Evolutionary conservation across 352 stramenopile genomes (phyloP).

Genomic region (Globisporangium nunn): DNA sequence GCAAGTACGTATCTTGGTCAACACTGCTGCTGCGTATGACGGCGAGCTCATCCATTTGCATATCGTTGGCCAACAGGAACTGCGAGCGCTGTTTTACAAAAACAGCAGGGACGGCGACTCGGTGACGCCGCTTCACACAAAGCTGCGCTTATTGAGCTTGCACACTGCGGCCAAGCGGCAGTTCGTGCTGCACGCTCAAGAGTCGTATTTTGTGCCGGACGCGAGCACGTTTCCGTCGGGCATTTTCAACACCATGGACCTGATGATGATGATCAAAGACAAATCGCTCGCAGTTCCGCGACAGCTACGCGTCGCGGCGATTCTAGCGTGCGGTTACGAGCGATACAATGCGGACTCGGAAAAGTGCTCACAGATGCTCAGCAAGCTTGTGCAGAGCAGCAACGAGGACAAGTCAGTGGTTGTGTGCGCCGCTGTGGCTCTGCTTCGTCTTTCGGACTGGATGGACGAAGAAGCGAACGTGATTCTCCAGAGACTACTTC

Average conservation of each 20-base stretch:
- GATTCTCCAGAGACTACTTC: conserved; percentile 66
- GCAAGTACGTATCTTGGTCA: conserved; percentile 22
- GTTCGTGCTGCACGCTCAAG: conserved; percentile 54
- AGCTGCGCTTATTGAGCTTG: conserved; percentile 61
- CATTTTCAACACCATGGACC: conserved; percentile 77
- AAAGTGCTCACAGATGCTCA: conserved; percentile 57
- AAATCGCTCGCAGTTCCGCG: conserved; percentile 47
- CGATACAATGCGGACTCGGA: conserved; percentile 53
- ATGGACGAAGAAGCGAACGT: conserved; percentile 84
- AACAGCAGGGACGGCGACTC: conserved; percentile 29
- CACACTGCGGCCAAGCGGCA: conserved; percentile 65
- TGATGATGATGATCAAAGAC: conserved; percentile 79
- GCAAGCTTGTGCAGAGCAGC: conserved; percentile 41
- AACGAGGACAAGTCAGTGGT: conserved; percentile 64
- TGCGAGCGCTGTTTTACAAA: conserved; percentile 72
- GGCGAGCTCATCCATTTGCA: background rate
- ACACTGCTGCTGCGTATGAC: background rate
- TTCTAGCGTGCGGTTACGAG: conserved; percentile 73
- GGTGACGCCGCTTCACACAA: conserved; percentile 60
- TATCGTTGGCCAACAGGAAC: conserved; percentile 31
- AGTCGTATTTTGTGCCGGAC: conserved; percentile 58
- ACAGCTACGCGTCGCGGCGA: conserved; percentile 62
- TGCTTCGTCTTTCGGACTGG: conserved; percentile 72
- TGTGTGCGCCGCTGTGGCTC: conserved; percentile 67
- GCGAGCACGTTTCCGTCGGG: conserved; percentile 39